Evolutionary conservation across 176 grass and related monocot genomes (phyloP).

Genomic region (Bonia amplexicaulis): DNA sequence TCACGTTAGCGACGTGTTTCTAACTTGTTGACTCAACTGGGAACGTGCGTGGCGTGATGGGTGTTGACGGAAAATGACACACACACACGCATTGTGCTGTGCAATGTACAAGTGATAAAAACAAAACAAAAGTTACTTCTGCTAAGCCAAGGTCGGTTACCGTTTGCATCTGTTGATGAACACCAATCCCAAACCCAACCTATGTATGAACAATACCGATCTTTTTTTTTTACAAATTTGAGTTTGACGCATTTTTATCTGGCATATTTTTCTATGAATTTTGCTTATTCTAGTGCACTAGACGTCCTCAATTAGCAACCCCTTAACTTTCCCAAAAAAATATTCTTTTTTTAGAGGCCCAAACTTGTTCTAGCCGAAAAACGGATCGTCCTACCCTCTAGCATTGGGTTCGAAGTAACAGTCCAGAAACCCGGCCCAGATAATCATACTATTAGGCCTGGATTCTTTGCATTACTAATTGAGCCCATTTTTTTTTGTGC

Average conservation of each 20-base stretch:
- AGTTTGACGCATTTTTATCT: not conserved
- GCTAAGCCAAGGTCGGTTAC: not conserved
- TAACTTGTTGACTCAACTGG: not conserved
- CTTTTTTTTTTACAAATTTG: not conserved
- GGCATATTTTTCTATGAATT: not conserved
- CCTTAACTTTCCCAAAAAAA: not conserved
- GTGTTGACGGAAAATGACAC: not conserved
- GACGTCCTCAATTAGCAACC: not conserved
- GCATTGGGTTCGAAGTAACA: not conserved
- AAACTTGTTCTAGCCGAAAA: not conserved
- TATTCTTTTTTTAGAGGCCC: too few relatives aligned
- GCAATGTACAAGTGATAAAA: not conserved
- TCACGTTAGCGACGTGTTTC: not conserved
- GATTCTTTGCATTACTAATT: not conserved
- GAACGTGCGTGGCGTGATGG: not conserved
- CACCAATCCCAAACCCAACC: not conserved
- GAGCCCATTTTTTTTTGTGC: slow-evolving; percentile 10
- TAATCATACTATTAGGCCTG: not conserved
- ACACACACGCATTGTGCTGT: not conserved
- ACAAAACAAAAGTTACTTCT: not conserved
- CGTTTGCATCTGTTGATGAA: not conserved
- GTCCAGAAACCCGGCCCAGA: not conserved
- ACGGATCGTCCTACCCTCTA: not conserved
- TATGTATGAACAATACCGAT: not conserved
- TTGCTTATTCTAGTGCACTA: not conserved